These are phyloP conservation scores for Verticillium nubilum DNA, from an alignment of 2,329 filamentous ascomycete genomes.

Conservation along the genomic window DNA sequence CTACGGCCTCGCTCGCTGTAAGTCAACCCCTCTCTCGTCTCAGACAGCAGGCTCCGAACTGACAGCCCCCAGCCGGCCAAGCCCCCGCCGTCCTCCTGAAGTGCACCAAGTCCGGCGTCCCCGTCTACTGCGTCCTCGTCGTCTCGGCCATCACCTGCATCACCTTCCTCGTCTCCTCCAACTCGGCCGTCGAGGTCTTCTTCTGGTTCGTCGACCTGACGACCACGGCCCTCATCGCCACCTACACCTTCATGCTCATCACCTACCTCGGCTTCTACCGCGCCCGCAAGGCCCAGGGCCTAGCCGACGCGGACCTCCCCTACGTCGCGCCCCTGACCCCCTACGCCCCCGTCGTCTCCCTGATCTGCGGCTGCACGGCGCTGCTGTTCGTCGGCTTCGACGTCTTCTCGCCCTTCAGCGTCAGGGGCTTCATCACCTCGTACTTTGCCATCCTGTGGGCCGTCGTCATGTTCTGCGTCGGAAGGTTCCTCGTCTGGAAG, in stretches of 20 bases:
- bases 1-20: constrained; percentile 40
- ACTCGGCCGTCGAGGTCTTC: constrained; percentile 28
- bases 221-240: constrained; percentile 54
- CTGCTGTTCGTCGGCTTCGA: constrained; percentile 54
- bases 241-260: constrained; percentile 43
- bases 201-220: constrained; percentile 45
- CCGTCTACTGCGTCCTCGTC: constrained; percentile 25
- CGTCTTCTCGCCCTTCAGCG: constrained; percentile 44
- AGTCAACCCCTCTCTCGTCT: background rate
- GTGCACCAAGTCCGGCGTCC: constrained; percentile 39
- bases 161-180: constrained; percentile 31
- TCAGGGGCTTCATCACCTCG: constrained; percentile 42
- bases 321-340: constrained; percentile 46
- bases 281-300: constrained; percentile 46
- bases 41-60: background rate
- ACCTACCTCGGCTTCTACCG: constrained; percentile 43
- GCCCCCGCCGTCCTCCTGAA: constrained; percentile 35
- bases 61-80: constrained; percentile 31
- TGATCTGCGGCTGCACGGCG: constrained; percentile 39
- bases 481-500: constrained; percentile 51
- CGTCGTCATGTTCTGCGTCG: constrained; percentile 48
- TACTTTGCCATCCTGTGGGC: constrained; percentile 51
- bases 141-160: constrained; percentile 27
- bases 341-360: constrained; percentile 42
- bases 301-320: constrained; percentile 41